Evolutionary conservation across 2,329 filamentous ascomycete species (phyloP).

Genomic region (Pezicula neosporulosa): DNA sequence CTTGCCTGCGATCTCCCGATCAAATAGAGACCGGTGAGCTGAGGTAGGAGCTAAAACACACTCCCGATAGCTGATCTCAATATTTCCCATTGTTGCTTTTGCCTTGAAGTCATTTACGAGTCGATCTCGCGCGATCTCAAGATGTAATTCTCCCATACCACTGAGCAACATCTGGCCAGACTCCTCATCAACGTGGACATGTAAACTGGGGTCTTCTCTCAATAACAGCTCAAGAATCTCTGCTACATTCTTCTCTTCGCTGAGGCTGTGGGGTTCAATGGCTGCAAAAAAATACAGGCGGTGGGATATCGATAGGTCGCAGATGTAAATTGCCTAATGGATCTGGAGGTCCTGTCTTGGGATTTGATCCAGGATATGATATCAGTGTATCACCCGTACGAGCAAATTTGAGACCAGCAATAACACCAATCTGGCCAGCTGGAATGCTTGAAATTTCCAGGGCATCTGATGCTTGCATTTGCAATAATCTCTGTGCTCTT

Average conservation of each 20-base stretch:
- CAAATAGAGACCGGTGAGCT: slow-evolving; percentile 62
- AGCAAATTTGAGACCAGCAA: slow-evolving; percentile 85
- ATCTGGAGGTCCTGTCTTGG: slow-evolving; percentile 61
- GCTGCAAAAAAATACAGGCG: slow-evolving; percentile 98
- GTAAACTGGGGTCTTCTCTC: slow-evolving; percentile 87
- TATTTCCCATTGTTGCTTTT: slow-evolving; percentile 80
- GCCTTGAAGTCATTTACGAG: slow-evolving; percentile 86
- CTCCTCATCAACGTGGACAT: slow-evolving; percentile 81
- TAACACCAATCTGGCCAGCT: slow-evolving; percentile 89
- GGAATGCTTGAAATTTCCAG: slow-evolving; percentile 78
- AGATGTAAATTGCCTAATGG: slow-evolving; percentile 75
- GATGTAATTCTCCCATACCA: slow-evolving; percentile 93
- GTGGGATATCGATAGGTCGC: slow-evolving; percentile 82
- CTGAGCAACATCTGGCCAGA: slow-evolving; percentile 90
- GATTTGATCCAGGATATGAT: slow-evolving; percentile 60
- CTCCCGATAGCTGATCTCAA: slow-evolving; percentile 95
- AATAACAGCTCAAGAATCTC: slow-evolving; percentile 74
- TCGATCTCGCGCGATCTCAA: slow-evolving; percentile 88
- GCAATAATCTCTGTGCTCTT: slow-evolving; percentile 74
- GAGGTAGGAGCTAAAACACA: slow-evolving; percentile 58
- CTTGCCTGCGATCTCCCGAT: slow-evolving; percentile 78
- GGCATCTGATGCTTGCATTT: slow-evolving; percentile 86
- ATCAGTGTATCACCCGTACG: slow-evolving; percentile 91
- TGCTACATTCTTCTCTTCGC: slow-evolving; percentile 77
- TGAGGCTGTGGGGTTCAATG: slow-evolving; percentile 74